phyloP scores from a whole-genome alignment of 1,284 basidiomycete species.

The Pulchroboletus neoregius region DNA sequence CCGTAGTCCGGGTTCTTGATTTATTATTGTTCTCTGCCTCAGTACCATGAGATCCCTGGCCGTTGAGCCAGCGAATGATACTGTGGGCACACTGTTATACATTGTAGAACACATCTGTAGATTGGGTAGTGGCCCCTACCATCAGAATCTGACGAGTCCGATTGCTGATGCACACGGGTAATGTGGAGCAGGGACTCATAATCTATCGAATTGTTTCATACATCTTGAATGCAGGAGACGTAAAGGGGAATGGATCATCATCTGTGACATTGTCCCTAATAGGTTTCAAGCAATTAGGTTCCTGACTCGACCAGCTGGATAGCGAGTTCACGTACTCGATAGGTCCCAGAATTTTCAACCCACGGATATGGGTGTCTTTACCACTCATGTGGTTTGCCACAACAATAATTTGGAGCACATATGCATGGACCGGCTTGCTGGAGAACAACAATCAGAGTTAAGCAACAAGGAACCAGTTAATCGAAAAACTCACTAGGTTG shows the following conservation, averaged over 20 bases:
- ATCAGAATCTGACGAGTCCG: too few species aligned
- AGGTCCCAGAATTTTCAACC: slow-evolving; percentile 83
- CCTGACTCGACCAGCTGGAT: neutral
- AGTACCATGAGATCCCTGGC: neutral
- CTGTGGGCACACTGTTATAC: slow-evolving; percentile 18
- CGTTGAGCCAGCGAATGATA: slow-evolving; percentile 6
- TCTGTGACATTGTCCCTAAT: slow-evolving; percentile 44
- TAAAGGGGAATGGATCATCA: slow-evolving; percentile 69
- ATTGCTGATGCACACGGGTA: too few species aligned
- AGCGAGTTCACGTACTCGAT: slow-evolving; percentile 54
- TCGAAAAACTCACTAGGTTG: slow-evolving; percentile 50
- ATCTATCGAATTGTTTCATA: slow-evolving; percentile 71
- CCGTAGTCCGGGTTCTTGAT: slow-evolving; percentile 7
- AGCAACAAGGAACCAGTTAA: neutral
- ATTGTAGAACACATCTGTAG: slow-evolving; percentile 34
- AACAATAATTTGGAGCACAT: slow-evolving; percentile 88
- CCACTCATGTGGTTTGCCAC: slow-evolving; percentile 96
- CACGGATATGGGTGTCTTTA: slow-evolving; percentile 97
- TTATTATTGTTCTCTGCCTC: slow-evolving; percentile 10
- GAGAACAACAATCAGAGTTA: slow-evolving; percentile 1
- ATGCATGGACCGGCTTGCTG: slow-evolving; percentile 85
- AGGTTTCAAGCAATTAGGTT: neutral
- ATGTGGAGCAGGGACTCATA: slow-evolving; percentile 21
- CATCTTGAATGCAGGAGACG: slow-evolving; percentile 62
- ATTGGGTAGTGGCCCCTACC: too few species aligned